Evolutionary conservation across 2,329 filamentous ascomycete species (phyloP).

Genomic region (Fusarium transvaalense): DNA sequence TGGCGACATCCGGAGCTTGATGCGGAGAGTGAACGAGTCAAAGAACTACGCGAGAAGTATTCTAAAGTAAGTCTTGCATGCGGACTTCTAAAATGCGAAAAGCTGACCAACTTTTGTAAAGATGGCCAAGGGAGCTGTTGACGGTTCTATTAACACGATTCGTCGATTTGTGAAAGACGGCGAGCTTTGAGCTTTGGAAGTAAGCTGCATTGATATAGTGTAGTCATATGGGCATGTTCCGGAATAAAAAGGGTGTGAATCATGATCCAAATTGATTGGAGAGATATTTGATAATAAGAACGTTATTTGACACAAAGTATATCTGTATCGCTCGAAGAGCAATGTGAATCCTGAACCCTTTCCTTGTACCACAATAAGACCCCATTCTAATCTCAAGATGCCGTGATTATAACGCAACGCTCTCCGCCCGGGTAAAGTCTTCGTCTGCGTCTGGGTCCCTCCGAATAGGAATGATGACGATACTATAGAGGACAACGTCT

Average conservation of each 20-base stretch:
- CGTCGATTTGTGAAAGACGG: constrained; percentile 22
- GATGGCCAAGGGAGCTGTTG: constrained; percentile 35
- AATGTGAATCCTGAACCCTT: neutral
- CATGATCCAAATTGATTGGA: no score
- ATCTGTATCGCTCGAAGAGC: neutral
- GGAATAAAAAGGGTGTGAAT: no score
- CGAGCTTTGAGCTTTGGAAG: neutral
- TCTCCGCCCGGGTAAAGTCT: no score
- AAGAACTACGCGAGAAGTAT: constrained; percentile 44
- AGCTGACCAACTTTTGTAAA: accelerated
- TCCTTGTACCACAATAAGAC: neutral
- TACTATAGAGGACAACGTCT: neutral
- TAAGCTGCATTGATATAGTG: neutral
- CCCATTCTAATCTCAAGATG: neutral
- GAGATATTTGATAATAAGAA: no score
- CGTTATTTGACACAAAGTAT: neutral
- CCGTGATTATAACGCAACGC: neutral
- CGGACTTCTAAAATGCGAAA: accelerated
- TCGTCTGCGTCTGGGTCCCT: neutral
- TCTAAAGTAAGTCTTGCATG: constrained; percentile 22
- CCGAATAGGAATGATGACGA: neutral
- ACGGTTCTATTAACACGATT: constrained; percentile 37
- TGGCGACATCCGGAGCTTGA: constrained; percentile 51
- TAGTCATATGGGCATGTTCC: no score
- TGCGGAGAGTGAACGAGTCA: constrained; percentile 47